These are phyloP conservation scores for Fusarium cicatricum DNA, from an alignment of 2,329 filamentous ascomycete species.

Conservation along the genomic window DNA sequence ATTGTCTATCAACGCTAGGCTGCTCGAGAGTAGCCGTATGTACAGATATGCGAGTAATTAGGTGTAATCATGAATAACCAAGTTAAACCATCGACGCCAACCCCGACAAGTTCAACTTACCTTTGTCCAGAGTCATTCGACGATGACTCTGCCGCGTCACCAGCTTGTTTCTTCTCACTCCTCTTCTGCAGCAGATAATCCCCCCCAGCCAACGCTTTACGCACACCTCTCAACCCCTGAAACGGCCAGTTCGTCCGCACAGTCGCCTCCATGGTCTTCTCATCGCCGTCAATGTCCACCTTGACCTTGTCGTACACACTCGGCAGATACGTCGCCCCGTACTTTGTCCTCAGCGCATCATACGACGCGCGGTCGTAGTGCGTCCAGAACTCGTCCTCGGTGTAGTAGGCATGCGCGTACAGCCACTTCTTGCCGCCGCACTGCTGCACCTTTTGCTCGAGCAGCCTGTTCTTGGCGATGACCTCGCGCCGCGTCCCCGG, in stretches of 20 bases:
- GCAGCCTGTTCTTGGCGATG: constrained; percentile 62
- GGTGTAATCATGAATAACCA: not conserved
- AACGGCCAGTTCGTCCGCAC: constrained; percentile 52
- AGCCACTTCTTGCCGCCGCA: constrained; percentile 74
- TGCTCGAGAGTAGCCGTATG: constrained; percentile 6
- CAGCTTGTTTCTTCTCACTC: constrained; percentile 39
- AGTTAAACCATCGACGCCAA: no score
- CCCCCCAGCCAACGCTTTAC: constrained; percentile 53
- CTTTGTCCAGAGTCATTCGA: not conserved
- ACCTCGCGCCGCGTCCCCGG: constrained; percentile 54
- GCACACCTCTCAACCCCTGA: constrained; percentile 56
- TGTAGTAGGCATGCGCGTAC: constrained; percentile 75
- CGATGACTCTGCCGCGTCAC: not conserved
- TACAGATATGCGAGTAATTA: not conserved
- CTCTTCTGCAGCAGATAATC: constrained; percentile 56
- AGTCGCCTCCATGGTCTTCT: constrained; percentile 44
- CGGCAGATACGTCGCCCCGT: constrained; percentile 66
- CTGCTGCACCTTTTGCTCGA: constrained; percentile 67
- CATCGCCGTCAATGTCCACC: constrained; percentile 53
- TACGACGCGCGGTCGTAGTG: constrained; percentile 69
- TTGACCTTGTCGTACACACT: constrained; percentile 74
- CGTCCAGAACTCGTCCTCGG: constrained; percentile 72
- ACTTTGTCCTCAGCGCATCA: constrained; percentile 64
- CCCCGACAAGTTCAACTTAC: not conserved
- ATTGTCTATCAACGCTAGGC: constrained; percentile 16